Base-by-base conservation (phyloP, 768 basidiomycete genomes). In the Tylopilus balloui region DNA sequence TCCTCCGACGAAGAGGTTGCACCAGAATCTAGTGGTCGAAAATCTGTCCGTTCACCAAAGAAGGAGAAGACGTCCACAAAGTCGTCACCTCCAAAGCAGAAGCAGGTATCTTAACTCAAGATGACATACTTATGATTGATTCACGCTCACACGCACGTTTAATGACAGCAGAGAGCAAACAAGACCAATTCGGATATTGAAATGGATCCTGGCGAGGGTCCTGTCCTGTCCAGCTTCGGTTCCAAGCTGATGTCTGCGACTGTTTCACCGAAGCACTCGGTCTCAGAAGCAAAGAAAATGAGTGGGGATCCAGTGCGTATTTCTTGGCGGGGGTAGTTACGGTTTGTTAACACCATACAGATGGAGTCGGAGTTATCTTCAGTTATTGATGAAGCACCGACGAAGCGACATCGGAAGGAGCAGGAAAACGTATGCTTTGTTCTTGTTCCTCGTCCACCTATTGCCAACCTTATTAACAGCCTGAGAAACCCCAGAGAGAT, bases 341-440 rank as follows among this genome's bases (percentile, higher is more conserved):
- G 75, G 54, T 25, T 24, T 36, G 25, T 25, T 55, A 12, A 56
- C 29, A 29, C n/a, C 6, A 17, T 28, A 25, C 27, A 64, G 63
- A 52, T 55, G 52, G 60, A 57, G 21, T 79, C 83, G 5, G 82
- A 83, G 47, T 57, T 83, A 25, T 83, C 83, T 6, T 76, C 76
- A 6, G 71, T 86, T 14, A 68, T 78, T 21, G 82, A 84, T 51
- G 81, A 83, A 28, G 70, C 70, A 39, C 75, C 76, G 10, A 74
- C 75, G 8, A 80, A 80, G 54, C 68, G 62, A 52, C 72, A 71
- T 28, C 28, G 11, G 46, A 75, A 73, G 52, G 61, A 64, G 12
- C 72, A 72, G 56, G 67, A 66, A 39, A 71, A 66, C 58, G 74
- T 72, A 28, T 32, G n/a, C 3, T 47, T 32, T 8, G 14, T 45